Evolutionary conservation across 495 filamentous ascomycete species (phyloP).

Genomic region (Trypethelium eluteriae): DNA sequence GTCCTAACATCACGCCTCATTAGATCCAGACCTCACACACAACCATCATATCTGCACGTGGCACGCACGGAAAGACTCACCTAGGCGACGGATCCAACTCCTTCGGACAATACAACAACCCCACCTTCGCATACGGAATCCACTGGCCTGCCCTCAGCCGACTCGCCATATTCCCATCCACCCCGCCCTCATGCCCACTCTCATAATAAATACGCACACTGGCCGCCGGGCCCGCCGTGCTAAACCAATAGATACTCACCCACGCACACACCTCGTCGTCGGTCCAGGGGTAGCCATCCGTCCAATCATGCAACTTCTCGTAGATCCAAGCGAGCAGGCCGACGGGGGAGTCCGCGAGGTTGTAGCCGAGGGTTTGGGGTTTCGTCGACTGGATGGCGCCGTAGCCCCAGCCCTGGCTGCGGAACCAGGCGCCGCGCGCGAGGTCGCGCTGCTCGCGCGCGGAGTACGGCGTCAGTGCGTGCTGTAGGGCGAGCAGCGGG

Average conservation of each 20-base stretch:
- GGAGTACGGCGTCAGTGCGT: constrained; percentile 36
- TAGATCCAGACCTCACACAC: neutral
- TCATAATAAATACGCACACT: constrained; percentile 57
- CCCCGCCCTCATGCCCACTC: constrained; percentile 22
- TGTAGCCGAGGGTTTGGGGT: constrained; percentile 55
- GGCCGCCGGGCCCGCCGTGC: constrained; percentile 48
- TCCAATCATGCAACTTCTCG: constrained; percentile 64
- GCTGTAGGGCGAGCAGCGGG: constrained; percentile 41
- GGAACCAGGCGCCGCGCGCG: constrained; percentile 46
- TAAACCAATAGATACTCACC: constrained; percentile 57
- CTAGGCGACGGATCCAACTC: constrained; percentile 11
- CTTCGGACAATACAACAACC: constrained; percentile 21
- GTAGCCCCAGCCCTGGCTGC: constrained; percentile 49
- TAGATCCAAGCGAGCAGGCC: constrained; percentile 59
- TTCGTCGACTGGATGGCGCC: constrained; percentile 50
- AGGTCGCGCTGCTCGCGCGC: constrained; percentile 20
- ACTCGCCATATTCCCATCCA: constrained; percentile 5
- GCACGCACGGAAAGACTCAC: neutral
- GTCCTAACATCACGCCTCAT: constrained; percentile 24
- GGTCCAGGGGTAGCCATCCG: constrained; percentile 58
- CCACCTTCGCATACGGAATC: constrained; percentile 26
- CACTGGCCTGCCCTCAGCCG: constrained; percentile 17
- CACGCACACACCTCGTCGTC: constrained; percentile 61
- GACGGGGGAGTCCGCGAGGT: constrained; percentile 52
- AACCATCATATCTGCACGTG: neutral